A percentile compares a stretch with the other conserved stretches of the same genome.
phyloP scores from a whole-genome alignment of 106 monocot genomes.

The Apostasia shenzhenica region DNA sequence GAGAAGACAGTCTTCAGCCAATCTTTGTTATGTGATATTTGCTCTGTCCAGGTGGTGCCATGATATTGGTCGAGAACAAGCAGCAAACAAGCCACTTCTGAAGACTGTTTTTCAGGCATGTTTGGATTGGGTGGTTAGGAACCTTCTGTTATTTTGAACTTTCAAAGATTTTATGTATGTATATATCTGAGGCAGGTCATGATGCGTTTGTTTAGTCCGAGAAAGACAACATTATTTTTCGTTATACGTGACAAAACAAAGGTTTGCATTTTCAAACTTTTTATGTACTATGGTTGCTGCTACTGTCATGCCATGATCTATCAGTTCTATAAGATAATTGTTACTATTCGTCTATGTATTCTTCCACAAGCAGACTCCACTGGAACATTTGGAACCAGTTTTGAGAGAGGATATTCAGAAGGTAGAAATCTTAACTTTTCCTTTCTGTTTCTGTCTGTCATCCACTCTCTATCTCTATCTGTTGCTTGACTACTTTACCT shows the following conservation, averaged over 20 bases:
- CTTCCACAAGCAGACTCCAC: conserved; percentile 20
- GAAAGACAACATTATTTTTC: conserved; percentile 51
- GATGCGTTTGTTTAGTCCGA: conserved; percentile 54
- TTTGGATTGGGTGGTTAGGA: background rate
- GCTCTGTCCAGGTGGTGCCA: conserved; percentile 62
- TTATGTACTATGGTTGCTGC: background rate
- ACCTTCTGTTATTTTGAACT: too few species aligned
- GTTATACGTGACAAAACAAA: conserved; percentile 62
- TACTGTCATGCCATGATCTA: background rate
- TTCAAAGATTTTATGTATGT: too few species aligned
- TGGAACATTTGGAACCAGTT: conserved; percentile 40
- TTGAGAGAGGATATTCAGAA: conserved; percentile 56
- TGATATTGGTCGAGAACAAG: conserved; percentile 84
- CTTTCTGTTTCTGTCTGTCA: background rate
- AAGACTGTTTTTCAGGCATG: conserved; percentile 75
- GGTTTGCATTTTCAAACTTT: conserved; percentile 7
- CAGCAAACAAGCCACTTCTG: conserved; percentile 72
- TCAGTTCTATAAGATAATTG: background rate
- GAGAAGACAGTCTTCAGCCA: background rate
- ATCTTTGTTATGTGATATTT: background rate
- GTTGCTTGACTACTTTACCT: background rate
- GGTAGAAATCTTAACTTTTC: conserved; percentile 4
- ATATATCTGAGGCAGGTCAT: conserved; percentile 23
- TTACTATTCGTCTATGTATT: background rate
- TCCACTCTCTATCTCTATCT: background rate